Evolutionary conservation across 768 basidiomycete genomes (phyloP), one percentile per base, ranked within the genome.

Genomic region (Russula brevipes): DNA sequence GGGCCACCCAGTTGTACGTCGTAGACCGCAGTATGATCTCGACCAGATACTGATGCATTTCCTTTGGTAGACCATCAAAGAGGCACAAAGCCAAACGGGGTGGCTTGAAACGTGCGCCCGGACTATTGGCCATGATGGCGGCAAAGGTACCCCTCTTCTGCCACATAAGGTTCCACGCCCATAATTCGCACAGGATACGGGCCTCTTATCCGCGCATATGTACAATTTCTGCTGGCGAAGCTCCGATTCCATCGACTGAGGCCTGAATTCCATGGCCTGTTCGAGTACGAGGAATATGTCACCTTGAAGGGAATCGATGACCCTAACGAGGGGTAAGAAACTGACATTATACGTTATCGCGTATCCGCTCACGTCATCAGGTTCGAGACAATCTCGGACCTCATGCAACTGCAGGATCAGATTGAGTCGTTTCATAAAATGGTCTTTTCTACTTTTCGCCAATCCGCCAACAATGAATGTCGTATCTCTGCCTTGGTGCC

Each of bases 241-340:
- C 85, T 99, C 46, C 83, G 94, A 46, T 98, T 98, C 75, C 97
- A 98, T 75, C 89, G 93, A 33, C 80, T 96, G 46, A 86, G 97
- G 70, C 91, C 93, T 2, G 97, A 98, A 73, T 99, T 99, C 78
- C 98, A 98, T 75, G 97, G 97, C 31, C 77, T 99, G 6, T 99
- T 99, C 72, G 97, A 99, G 75, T 99, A 99, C 70, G 95, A 98
- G 72, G 97, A 99, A 75, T 99, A 99, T 72, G 86, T 99, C 67
- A 93, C 92, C 30, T 78, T 99, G 71, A 96, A 97, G 75, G 94
- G 93, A 30, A 97, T 98, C 65, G 94, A 98, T 72, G 94, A 99
- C 78, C 97, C 97, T 9, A 98, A 98, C 73, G 96, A 99, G 79
- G 97, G 97, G 96, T 97, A 73, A 66, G 87, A 73, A 6, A 56